These are phyloP conservation scores for Starmera caribaea DNA, from an alignment of 805 yeast genomes.

Conservation along the genomic window DNA sequence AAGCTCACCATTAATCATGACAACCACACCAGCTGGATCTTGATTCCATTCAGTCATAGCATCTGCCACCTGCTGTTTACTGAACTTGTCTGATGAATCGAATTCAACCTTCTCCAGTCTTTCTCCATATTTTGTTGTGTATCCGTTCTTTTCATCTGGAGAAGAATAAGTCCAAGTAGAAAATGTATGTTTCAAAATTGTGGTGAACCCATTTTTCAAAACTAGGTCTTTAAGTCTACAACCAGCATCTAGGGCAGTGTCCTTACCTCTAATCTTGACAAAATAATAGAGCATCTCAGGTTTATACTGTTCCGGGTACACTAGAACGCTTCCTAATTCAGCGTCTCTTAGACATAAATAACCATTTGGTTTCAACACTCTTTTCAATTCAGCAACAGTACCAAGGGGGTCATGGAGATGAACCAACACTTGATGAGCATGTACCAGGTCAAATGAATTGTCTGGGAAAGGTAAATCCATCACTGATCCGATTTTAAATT, in stretches of 20 bases:
- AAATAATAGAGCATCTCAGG: background rate
- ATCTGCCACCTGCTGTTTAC: background rate
- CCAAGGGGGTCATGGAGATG: conserved; percentile 25
- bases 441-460: conserved; percentile 29
- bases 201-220: background rate
- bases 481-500: conserved; percentile 19
- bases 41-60: background rate
- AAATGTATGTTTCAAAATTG: background rate
- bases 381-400: conserved; percentile 26
- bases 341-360: conserved; percentile 25
- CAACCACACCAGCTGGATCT: background rate
- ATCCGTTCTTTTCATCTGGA: background rate
- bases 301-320: conserved; percentile 15
- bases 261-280: background rate
- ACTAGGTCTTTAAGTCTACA: background rate
- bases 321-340: conserved; percentile 14
- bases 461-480: conserved; percentile 25
- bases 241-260: background rate
- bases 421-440: conserved; percentile 28
- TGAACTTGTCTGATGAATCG: background rate
- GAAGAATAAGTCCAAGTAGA: background rate
- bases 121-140: background rate
- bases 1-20: background rate
- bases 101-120: background rate
- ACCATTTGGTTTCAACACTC: conserved; percentile 27